phyloP scores from a whole-genome alignment of 208 protist genomes.

The Trypanosoma melophagium region DNA sequence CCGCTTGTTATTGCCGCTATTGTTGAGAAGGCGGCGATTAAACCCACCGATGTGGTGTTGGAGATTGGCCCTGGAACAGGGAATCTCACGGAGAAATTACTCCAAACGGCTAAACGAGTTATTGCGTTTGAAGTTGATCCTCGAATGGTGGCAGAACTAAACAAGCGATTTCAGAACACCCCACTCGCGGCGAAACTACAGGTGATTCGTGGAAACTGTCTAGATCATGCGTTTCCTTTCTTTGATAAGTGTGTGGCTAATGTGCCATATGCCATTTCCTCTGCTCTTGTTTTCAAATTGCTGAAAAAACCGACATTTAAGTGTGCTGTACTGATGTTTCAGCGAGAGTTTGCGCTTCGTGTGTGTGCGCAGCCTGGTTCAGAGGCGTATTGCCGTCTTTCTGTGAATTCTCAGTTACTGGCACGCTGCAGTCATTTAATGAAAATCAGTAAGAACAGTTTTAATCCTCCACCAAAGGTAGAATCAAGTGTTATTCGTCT shows the following conservation, averaged over 20 bases:
- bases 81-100: conserved; percentile 99
- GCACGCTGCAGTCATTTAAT: conserved; percentile 97
- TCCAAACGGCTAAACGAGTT: conserved; percentile 96
- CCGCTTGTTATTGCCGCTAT: conserved; percentile 97
- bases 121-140: conserved; percentile 99
- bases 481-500: conserved; percentile 99
- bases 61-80: conserved; percentile 99
- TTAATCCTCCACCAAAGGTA: conserved; percentile 99
- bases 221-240: conserved; percentile 98
- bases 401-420: conserved; percentile 99
- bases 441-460: conserved; percentile 99
- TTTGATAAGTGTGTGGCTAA: conserved; percentile 99
- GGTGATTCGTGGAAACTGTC: conserved; percentile 98
- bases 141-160: conserved; percentile 99
- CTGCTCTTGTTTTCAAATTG: conserved; percentile 99
- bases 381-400: conserved; percentile 98
- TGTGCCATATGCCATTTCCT: conserved; percentile 99
- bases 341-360: conserved; percentile 99
- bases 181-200: conserved; percentile 91
- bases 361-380: conserved; percentile 97
- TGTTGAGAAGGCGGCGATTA: conserved; percentile 96
- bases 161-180: conserved; percentile 97
- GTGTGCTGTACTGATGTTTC: conserved; percentile 99
- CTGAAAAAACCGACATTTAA: conserved; percentile 94
- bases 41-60: conserved; percentile 97